A percentile compares a stretch with the other conserved stretches of the same genome.
phyloP scores from a whole-genome alignment of 208 protist genomes.

The Leishmania martiniquensis region DNA sequence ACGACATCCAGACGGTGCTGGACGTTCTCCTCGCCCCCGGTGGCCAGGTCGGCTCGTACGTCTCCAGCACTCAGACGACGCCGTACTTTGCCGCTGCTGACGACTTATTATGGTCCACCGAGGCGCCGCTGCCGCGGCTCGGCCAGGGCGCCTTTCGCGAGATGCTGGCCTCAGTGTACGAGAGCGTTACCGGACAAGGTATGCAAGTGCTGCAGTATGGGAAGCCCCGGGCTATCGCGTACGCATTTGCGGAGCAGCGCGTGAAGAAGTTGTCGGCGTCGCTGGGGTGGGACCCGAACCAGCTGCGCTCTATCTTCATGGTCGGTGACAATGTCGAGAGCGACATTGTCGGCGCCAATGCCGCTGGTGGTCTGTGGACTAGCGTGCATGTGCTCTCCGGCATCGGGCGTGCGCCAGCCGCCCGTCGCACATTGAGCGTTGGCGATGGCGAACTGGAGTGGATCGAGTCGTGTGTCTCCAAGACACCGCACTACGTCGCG shows the following conservation, averaged over 20 bases:
- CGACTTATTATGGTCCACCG: conserved; percentile 79
- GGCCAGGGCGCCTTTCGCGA: conserved; percentile 80
- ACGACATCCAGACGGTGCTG: conserved; percentile 78
- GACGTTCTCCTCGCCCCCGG: conserved; percentile 73
- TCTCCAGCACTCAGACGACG: conserved; percentile 65
- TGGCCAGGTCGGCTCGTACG: conserved; percentile 53
- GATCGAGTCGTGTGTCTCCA: conserved; percentile 56
- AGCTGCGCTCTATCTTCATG: conserved; percentile 80
- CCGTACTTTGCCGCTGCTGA: conserved; percentile 76
- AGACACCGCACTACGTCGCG: conserved; percentile 83
- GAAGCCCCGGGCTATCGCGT: conserved; percentile 86
- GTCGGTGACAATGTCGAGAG: conserved; percentile 89
- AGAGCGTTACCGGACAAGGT: conserved; percentile 73
- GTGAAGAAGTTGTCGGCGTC: conserved; percentile 36
- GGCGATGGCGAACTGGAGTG: conserved; percentile 75
- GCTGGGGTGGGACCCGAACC: conserved; percentile 67
- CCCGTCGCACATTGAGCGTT: conserved; percentile 55
- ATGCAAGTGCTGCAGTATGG: conserved; percentile 78
- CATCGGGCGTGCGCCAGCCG: conserved; percentile 60
- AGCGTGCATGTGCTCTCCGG: conserved; percentile 86
- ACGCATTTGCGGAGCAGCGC: conserved; percentile 72
- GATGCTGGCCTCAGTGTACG: conserved; percentile 82
- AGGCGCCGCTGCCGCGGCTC: conserved; percentile 76
- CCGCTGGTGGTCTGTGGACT: conserved; percentile 63
- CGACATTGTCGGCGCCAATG: conserved; percentile 87